These are phyloP conservation scores for Phialophora tarda DNA, from an alignment of 2,329 filamentous ascomycete species.

Conservation along the genomic window DNA sequence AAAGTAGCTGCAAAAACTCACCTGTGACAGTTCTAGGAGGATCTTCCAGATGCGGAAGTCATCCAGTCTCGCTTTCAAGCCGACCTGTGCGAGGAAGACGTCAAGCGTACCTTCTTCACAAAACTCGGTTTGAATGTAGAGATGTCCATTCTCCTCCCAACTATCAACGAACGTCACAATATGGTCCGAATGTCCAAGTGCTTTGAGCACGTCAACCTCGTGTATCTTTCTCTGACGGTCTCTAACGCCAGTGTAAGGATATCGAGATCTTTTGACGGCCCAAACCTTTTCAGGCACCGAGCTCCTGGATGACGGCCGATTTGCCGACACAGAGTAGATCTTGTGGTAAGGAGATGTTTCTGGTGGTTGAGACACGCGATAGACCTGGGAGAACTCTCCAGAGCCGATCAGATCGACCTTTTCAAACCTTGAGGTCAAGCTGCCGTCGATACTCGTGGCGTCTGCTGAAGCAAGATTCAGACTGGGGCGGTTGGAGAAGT, in stretches of 20 bases:
- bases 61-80: constrained; percentile 83
- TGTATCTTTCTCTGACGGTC: constrained; percentile 84
- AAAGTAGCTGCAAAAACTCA: constrained; percentile 55
- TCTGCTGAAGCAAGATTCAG: constrained; percentile 73
- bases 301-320: constrained; percentile 59
- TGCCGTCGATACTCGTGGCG: constrained; percentile 76
- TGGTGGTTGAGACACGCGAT: constrained; percentile 67
- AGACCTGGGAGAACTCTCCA: constrained; percentile 94
- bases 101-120: constrained; percentile 94
- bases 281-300: constrained; percentile 69
- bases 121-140: constrained; percentile 97
- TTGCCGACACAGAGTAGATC: constrained; percentile 53
- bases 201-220: constrained; percentile 79
- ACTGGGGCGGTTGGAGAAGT: constrained; percentile 65
- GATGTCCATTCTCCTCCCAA: constrained; percentile 83
- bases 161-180: constrained; percentile 81
- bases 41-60: constrained; percentile 99
- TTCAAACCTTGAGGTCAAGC: constrained; percentile 75
- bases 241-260: constrained; percentile 75
- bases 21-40: constrained; percentile 79
- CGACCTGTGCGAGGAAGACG: constrained; percentile 80
- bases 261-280: constrained; percentile 91
- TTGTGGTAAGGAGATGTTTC: constrained; percentile 47
- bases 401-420: constrained; percentile 80
- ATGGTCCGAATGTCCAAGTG: constrained; percentile 80